Percentiles rank a stretch among this genome's conserved stretches.
These are phyloP conservation scores for Pseudocercospora crystallina DNA, from an alignment of 2,329 filamentous ascomycete species.

Conservation along the genomic window DNA sequence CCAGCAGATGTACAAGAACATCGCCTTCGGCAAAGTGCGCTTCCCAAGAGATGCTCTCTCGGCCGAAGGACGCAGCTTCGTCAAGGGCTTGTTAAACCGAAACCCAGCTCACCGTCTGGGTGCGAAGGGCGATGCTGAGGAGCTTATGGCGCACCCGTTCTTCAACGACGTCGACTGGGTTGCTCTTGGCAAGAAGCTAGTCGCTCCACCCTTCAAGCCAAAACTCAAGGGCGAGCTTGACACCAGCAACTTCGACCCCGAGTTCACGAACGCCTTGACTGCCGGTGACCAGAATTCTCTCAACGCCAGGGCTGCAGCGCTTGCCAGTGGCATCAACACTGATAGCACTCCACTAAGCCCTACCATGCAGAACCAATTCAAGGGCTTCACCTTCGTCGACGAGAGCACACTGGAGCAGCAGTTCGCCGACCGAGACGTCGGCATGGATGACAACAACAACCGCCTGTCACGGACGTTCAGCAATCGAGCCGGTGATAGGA, in stretches of 20 bases:
- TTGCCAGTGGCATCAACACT: conserved; percentile 77
- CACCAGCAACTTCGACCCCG: conserved; percentile 96
- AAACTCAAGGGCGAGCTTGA: conserved; percentile 95
- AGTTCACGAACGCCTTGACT: conserved; percentile 93
- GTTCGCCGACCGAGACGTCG: conserved; percentile 52
- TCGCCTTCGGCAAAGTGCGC: conserved; percentile 95
- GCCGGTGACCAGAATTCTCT: conserved; percentile 79
- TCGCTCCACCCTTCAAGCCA: conserved; percentile 95
- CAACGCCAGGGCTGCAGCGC: conserved; percentile 83
- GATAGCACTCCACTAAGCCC: conserved; percentile 91
- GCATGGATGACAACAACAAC: conserved; percentile 41
- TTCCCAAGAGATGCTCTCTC: conserved; percentile 94
- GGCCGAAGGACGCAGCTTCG: conserved; percentile 93
- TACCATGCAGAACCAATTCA: conserved; percentile 96
- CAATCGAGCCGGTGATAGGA: conserved; percentile 46
- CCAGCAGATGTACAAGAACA: conserved; percentile 99
- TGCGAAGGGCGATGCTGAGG: conserved; percentile 85
- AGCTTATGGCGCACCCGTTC: conserved; percentile 92
- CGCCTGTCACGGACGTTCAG: conserved; percentile 39
- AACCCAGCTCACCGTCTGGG: conserved; percentile 95
- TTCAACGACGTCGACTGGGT: conserved; percentile 94
- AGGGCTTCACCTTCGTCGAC: conserved; percentile 98
- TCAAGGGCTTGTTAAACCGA: conserved; percentile 93
- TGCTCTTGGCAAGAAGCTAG: conserved; percentile 81
- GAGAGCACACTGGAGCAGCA: conserved; percentile 91